Base-by-base conservation (phyloP, 805 yeast species). In the Wickerhamomyces pijperi region DNA sequence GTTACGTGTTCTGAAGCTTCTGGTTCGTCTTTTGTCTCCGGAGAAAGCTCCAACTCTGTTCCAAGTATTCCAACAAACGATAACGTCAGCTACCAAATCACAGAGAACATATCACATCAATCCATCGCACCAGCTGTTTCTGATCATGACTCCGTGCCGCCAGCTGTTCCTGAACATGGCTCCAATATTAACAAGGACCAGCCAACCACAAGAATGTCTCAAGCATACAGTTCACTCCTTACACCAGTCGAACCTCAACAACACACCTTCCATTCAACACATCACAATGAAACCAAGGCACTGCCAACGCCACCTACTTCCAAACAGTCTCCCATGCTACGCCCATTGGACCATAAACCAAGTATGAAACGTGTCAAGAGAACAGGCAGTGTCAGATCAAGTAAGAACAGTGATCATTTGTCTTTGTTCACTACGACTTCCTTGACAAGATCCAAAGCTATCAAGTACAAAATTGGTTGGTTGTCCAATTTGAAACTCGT, bases 381-480 rank as follows among this genome's bases (percentile, higher is more conserved):
- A 34, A 18, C 39, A 5, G 16, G 21, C 17, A 23, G 36, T 13
- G 32, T 32, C 31, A 39, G 13, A 19, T 18, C 38, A 13, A 19
- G 19, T 13, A 28, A 11, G 3, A 34, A 23, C 18, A 44, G 44
- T 16, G 51, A 46, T 17, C 42, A 48, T 19, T 28, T 19, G 2
- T 46, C 54, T 3, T 19, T 50, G 25, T 47, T 38, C 15, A 40
- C 40, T 17, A 43, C 36, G 17, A 28, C 61, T 1, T 52, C 59
- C 3, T 33, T 56, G 36, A 57, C 54, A 39, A 54, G 61, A 51
- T 51, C 58, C 4, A 50, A 52, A 35, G 69, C 67, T 5, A 50
- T 64, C 25, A 58, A 58, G 41, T 61, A 62, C 42, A 56, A 58
- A 34, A 60, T 65, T 35, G 68, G 68, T 14, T 52, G 65, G 46